Conservation (phyloP, 768 basidiomycete genomes). For the Lentinula boryana region DNA sequence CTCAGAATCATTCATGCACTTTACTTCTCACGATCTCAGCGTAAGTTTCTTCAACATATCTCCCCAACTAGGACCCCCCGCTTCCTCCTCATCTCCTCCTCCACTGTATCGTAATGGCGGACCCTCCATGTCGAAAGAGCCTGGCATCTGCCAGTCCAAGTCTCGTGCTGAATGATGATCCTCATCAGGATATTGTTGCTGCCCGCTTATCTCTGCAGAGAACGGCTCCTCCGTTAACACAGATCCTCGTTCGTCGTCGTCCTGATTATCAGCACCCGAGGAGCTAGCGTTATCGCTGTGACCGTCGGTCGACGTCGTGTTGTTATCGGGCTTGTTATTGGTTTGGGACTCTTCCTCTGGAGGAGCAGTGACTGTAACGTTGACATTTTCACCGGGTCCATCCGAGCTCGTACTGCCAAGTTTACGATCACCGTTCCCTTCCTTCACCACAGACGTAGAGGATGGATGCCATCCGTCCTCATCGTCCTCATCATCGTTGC, state of each 20-base stretch:
- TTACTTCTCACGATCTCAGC: not conserved
- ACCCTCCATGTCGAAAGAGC: slow-evolving; percentile 35
- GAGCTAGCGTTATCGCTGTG: slow-evolving; percentile 1
- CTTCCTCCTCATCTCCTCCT: slow-evolving; percentile 1
- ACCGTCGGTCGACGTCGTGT: slow-evolving; percentile 2
- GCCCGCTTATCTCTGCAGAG: not conserved
- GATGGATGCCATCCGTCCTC: slow-evolving; percentile 1
- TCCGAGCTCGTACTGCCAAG: not conserved
- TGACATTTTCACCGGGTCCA: slow-evolving; percentile 30
- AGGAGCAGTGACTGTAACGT: slow-evolving; percentile 29
- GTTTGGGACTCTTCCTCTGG: not conserved
- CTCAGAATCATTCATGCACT: not conserved
- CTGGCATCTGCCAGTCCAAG: slow-evolving; percentile 40
- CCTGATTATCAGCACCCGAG: slow-evolving; percentile 1
- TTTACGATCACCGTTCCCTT: slow-evolving; percentile 11
- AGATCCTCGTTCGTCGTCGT: slow-evolving; percentile 17
- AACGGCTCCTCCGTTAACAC: slow-evolving; percentile 7
- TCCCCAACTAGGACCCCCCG: slow-evolving; percentile 17
- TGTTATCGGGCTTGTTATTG: not conserved
- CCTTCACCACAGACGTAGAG: not conserved
- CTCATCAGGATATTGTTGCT: not conserved
- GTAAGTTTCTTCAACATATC: slow-evolving; percentile 25
- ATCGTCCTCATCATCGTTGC: slow-evolving; percentile 1
- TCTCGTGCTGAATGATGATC: slow-evolving; percentile 16
- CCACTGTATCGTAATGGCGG: slow-evolving; percentile 10